Evolutionary conservation across 352 stramenopile genomes (phyloP), one percentile per base, ranked within the genome.

Genomic region (Phytophthora chlamydospora): DNA sequence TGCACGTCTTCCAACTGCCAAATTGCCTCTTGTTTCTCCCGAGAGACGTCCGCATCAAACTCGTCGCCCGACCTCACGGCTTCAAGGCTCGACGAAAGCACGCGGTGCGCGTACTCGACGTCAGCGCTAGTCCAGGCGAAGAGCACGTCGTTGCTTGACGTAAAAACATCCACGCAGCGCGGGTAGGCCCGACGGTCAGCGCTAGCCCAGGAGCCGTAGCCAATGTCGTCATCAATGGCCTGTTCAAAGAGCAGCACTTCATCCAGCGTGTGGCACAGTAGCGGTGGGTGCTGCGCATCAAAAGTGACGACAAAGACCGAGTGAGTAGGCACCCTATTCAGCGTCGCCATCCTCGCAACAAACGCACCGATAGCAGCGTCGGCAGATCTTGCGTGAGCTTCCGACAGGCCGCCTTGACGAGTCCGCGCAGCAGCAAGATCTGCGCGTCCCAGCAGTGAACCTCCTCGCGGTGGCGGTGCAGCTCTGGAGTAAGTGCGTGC

Each of bases 161-260:
- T 90, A 19, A 93, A 80, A 12, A 83, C 78, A 52, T 90, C 82
- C 3, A 91, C 58, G 7, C 81, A 82, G 4, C 83, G 80, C 6
- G 76, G 78, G 47, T 89, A 93, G 0, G 33, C 50, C 27, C 55
- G 19, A 1, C 77, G 74, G 31, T 83, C 65, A 0, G 58, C 58
- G 6, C 57, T 73, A 0, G 78, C 69, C 50, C 74, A 93, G 3
- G 80, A 78, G 8, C 68, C 68, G 45, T 93, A 93, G 17, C 62
- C 71, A 51, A 90, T 76, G 17, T 88, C 71, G 6, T 87, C 80
- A 42, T 93, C 78, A 17, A 91, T 58, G 2, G 58, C 27, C 33
- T 79, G 73, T 54, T 93, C 84, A 66, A 93, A 93, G 7, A 91
- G 67, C 50, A 93, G 41, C 0, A 90, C 64, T 66, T 93, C 84